These are phyloP conservation scores for Astrothelium macrocarpum DNA, from an alignment of 495 filamentous ascomycete species.

Conservation along the genomic window DNA sequence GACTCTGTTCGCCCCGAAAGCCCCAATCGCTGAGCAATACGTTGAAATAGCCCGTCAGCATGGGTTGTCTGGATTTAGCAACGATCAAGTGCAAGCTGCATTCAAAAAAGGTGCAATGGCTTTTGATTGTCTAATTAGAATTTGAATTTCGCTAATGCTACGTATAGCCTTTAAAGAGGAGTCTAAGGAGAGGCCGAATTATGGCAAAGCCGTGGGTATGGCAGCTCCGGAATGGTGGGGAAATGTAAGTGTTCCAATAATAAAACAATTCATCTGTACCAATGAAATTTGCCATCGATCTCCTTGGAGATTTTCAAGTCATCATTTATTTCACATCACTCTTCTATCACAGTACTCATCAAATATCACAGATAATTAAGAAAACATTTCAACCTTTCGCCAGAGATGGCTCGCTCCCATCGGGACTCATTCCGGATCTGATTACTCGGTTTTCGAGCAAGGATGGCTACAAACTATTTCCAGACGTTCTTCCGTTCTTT, in stretches of 20 bases:
- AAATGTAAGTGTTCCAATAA: conserved; percentile 32
- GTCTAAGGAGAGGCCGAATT: conserved; percentile 49
- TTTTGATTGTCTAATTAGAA: background rate
- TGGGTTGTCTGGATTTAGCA: conserved; percentile 38
- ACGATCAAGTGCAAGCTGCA: conserved; percentile 31
- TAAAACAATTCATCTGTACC: too few relatives aligned
- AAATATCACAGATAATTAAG: conserved; percentile 29
- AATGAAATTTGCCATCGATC: too few relatives aligned
- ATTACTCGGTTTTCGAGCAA: conserved; percentile 51
- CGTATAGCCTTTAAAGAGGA: conserved; percentile 43
- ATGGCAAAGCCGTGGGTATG: conserved; percentile 51
- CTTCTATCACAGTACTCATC: too few relatives aligned
- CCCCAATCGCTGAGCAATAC: conserved; percentile 54
- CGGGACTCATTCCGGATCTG: conserved; percentile 43
- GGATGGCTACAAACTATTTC: conserved; percentile 52
- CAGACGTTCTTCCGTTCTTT: conserved; percentile 48
- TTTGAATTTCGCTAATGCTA: background rate
- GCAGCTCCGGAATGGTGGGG: conserved; percentile 60
- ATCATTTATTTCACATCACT: too few relatives aligned
- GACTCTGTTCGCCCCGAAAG: conserved; percentile 59
- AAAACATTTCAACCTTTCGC: conserved; percentile 38
- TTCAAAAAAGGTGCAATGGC: conserved; percentile 31
- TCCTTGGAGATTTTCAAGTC: too few relatives aligned
- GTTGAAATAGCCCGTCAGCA: conserved; percentile 44
- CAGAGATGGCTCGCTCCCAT: conserved; percentile 31